These are phyloP conservation scores for Aspergillus funiculosus DNA, from an alignment of 495 filamentous ascomycete species.

Conservation along the genomic window DNA sequence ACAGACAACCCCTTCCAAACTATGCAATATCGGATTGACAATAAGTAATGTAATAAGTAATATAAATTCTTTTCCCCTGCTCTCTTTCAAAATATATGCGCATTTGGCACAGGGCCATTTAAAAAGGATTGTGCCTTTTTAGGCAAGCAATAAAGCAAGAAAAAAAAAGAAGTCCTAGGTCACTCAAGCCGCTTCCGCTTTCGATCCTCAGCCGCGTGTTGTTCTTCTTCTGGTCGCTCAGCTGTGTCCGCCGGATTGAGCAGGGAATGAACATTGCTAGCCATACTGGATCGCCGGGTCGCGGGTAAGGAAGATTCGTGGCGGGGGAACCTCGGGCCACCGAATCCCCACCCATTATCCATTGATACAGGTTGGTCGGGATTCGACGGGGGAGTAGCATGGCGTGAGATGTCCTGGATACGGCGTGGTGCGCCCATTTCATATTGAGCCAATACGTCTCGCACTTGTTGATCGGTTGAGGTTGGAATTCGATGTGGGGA, in stretches of 20 bases:
- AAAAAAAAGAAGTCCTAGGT: conserved; percentile 5
- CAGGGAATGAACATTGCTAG: conserved; percentile 67
- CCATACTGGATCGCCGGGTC: conserved; percentile 67
- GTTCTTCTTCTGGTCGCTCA: conserved; percentile 67
- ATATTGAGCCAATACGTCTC: conserved; percentile 76
- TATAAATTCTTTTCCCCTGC: neutral
- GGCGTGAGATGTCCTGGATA: conserved; percentile 55
- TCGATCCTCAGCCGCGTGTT: conserved; percentile 57
- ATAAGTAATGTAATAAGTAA: too few species aligned
- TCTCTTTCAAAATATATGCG: conserved; percentile 12
- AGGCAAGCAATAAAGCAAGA: too few species aligned
- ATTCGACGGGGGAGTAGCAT: conserved; percentile 62
- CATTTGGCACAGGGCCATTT: neutral
- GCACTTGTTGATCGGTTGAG: conserved; percentile 71
- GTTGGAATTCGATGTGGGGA: conserved; percentile 66
- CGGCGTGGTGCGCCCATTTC: conserved; percentile 61
- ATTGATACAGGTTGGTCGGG: conserved; percentile 45
- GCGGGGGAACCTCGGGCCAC: conserved; percentile 38
- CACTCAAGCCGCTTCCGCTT: conserved; percentile 73
- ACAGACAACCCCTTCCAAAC: conserved; percentile 13
- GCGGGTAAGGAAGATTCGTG: conserved; percentile 52
- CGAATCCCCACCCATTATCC: conserved; percentile 56
- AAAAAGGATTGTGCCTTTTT: neutral
- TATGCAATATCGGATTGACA: conserved; percentile 14
- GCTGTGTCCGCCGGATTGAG: conserved; percentile 82